These are phyloP conservation scores for Neckera pumila DNA, from an alignment of 225 moss, liverwort and hornwort species.

Conservation along the genomic window DNA sequence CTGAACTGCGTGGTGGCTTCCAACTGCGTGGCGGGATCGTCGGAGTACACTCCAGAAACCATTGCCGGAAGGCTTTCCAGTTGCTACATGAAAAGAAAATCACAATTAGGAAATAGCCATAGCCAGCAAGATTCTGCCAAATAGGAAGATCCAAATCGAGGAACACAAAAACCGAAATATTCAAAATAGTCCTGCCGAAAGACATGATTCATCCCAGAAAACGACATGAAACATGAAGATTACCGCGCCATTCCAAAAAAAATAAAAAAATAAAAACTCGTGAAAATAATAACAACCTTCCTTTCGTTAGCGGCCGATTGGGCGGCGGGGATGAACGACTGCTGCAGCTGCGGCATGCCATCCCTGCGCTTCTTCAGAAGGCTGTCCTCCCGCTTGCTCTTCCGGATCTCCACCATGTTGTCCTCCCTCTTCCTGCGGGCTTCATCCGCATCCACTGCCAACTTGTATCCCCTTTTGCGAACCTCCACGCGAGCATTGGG, in stretches of 20 bases:
- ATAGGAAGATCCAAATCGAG: not conserved
- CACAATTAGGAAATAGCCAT: not conserved
- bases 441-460: constrained; percentile 92
- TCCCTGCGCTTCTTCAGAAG: constrained; percentile 85
- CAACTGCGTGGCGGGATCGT: constrained; percentile 69
- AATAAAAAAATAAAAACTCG: not conserved
- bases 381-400: constrained; percentile 93
- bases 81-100: constrained; percentile 32
- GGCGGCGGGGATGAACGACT: constrained; percentile 52
- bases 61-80: constrained; percentile 95
- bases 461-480: constrained; percentile 95
- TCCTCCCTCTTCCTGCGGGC: constrained; percentile 94
- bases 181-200: not conserved
- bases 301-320: constrained; percentile 75
- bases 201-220: not conserved
- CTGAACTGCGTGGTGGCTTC: constrained; percentile 94
- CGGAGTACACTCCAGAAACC: constrained; percentile 95
- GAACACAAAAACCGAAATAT: not conserved
- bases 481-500: constrained; percentile 85
- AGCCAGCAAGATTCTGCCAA: not conserved
- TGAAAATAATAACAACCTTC: constrained; percentile 33
- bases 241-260: not conserved
- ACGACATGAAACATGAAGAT: not conserved
- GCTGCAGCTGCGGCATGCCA: constrained; percentile 73
- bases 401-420: constrained; percentile 99